Percentiles rank a stretch among this genome's conserved stretches.
Evolutionary conservation across 352 stramenopile species (phyloP).

Genomic region (Achlya hypogyna): DNA sequence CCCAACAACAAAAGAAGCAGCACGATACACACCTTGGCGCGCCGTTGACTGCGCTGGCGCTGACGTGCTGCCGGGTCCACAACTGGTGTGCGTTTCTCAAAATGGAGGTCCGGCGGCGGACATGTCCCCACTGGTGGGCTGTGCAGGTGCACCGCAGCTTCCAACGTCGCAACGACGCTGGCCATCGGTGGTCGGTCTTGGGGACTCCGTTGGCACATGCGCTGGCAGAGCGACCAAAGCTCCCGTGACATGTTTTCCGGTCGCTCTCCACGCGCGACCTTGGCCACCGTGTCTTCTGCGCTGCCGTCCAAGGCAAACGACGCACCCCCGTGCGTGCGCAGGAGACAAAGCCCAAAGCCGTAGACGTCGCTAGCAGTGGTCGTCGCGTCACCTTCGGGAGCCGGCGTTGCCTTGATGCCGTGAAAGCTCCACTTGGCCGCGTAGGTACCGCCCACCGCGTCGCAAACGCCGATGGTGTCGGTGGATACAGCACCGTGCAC

Average conservation of each 20-base stretch:
- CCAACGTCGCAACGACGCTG: background rate
- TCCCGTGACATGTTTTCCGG: background rate
- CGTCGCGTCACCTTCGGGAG: background rate
- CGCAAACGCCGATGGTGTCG: background rate
- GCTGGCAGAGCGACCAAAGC: background rate
- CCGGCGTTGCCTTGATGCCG: background rate
- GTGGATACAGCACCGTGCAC: background rate
- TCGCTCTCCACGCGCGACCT: no score
- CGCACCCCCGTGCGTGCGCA: background rate
- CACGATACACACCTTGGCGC: no score
- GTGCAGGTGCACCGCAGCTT: background rate
- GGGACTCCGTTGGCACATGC: background rate
- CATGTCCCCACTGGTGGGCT: no score
- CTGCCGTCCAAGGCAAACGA: no score
- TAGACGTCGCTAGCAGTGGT: background rate
- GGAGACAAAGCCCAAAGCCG: background rate
- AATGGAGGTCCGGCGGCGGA: no score
- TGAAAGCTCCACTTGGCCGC: background rate
- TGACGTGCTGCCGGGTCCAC: no score
- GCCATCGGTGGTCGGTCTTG: background rate
- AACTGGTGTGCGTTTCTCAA: no score
- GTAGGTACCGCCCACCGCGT: background rate
- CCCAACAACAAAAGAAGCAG: no score
- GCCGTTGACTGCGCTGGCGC: no score
- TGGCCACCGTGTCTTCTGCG: no score